Conservation (phyloP, 78 protist genomes). For the Andalucia godoyi region DNA sequence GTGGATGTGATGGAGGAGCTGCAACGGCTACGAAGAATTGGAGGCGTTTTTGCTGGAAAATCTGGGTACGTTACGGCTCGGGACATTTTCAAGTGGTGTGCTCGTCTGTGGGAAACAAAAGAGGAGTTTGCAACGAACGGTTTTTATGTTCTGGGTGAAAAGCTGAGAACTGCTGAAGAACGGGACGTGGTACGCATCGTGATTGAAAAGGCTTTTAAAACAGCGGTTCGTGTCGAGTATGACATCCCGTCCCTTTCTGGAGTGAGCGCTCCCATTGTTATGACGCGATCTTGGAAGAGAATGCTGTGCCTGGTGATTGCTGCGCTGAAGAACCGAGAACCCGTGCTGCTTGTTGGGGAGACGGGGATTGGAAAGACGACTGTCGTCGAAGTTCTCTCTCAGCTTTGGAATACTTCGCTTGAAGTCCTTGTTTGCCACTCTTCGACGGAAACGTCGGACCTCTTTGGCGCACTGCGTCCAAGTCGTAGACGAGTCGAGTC, state of each 20-base stretch:
- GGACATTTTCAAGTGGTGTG: slow-evolving; percentile 97
- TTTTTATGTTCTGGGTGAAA: slow-evolving; percentile 82
- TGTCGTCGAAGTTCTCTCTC: no score
- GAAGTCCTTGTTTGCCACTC: slow-evolving; percentile 92
- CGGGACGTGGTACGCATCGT: slow-evolving; percentile 22
- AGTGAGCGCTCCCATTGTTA: slow-evolving; percentile 39
- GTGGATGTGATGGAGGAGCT: slow-evolving; percentile 72
- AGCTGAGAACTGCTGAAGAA: slow-evolving; percentile 77
- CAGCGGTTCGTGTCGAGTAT: not conserved
- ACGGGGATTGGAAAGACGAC: slow-evolving; percentile 97
- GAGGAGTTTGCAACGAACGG: slow-evolving; percentile 84
- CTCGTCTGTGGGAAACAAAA: slow-evolving; percentile 32
- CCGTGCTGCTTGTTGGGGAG: slow-evolving; percentile 93
- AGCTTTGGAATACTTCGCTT: slow-evolving; percentile 49
- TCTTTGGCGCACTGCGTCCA: slow-evolving; percentile 94
- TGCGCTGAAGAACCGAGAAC: slow-evolving; percentile 73
- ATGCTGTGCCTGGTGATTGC: slow-evolving; percentile 63
- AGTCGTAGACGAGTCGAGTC: slow-evolving; percentile 69
- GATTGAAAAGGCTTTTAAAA: not conserved
- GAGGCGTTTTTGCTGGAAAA: slow-evolving; percentile 77
- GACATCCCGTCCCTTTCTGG: not conserved
- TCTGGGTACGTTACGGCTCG: slow-evolving; percentile 94
- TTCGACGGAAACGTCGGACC: slow-evolving; percentile 96
- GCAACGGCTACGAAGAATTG: slow-evolving; percentile 30
- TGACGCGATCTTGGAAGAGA: slow-evolving; percentile 65